A percentile compares a stretch with the other conserved stretches of the same genome.
phyloP scores from a whole-genome alignment of 768 basidiomycete genomes.

The Mrakia gelida region DNA sequence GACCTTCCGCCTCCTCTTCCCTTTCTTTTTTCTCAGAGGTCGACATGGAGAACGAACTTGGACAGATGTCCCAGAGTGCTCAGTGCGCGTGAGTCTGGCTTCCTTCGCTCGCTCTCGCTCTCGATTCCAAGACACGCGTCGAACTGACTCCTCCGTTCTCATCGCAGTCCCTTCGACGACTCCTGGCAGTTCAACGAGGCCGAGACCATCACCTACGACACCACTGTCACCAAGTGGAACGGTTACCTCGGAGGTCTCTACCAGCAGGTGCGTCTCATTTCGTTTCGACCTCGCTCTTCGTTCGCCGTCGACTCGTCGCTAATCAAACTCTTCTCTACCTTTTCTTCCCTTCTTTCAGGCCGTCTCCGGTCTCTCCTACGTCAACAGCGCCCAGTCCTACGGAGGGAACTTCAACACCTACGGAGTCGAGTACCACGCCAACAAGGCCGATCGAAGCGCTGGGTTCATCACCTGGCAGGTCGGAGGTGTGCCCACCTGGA shows the following conservation, averaged over 20 bases:
- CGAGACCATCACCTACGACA: constrained; percentile 55
- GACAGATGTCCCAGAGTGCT: constrained; percentile 71
- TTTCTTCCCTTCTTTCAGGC: not conserved
- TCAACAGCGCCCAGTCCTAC: constrained; percentile 48
- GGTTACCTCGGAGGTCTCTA: constrained; percentile 57
- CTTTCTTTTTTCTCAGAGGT: constrained; percentile 45
- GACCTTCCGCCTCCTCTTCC: constrained; percentile 36
- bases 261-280: constrained; percentile 14
- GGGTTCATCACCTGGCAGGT: constrained; percentile 83
- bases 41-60: constrained; percentile 52
- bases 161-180: constrained; percentile 59
- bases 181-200: constrained; percentile 60
- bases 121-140: not conserved
- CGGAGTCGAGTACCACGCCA: constrained; percentile 75
- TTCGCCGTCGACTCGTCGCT: not conserved
- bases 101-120: not conserved
- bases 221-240: constrained; percentile 56
- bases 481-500: constrained; percentile 66
- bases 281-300: not conserved
- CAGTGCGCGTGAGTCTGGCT: constrained; percentile 49
- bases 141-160: not conserved
- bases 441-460: constrained; percentile 60
- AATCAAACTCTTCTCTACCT: not conserved
- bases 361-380: constrained; percentile 27
- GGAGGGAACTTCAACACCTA: constrained; percentile 59